A percentile compares a stretch with the other conserved stretches of the same genome.
Evolutionary conservation across 2,329 filamentous ascomycete genomes (phyloP).

Genomic region (Macrophomina phaseolina): DNA sequence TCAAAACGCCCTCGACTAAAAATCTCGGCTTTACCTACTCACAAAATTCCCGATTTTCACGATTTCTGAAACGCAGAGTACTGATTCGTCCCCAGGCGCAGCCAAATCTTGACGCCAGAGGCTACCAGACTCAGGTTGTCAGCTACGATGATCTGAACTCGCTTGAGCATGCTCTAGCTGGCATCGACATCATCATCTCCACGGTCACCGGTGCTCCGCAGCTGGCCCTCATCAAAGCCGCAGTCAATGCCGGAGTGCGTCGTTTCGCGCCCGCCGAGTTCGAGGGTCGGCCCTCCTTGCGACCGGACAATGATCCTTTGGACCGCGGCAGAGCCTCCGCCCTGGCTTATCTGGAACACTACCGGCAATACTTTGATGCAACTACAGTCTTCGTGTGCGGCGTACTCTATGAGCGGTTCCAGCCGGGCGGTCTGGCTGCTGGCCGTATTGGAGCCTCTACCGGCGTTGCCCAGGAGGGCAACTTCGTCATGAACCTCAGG

Average conservation of each 20-base stretch:
- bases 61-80: not conserved
- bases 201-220: slow-evolving; percentile 72
- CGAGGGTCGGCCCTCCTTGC: slow-evolving; percentile 65
- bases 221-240: slow-evolving; percentile 74
- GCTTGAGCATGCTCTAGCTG: slow-evolving; percentile 70
- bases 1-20: too few species aligned
- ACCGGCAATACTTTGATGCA: slow-evolving; percentile 60
- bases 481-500: slow-evolving; percentile 70
- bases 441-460: slow-evolving; percentile 64
- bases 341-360: slow-evolving; percentile 62
- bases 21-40: too few species aligned
- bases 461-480: slow-evolving; percentile 62
- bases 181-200: slow-evolving; percentile 76
- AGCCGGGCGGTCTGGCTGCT: slow-evolving; percentile 66
- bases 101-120: slow-evolving; percentile 59
- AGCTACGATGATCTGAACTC: slow-evolving; percentile 66
- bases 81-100: slow-evolving; percentile 53
- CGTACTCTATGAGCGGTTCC: slow-evolving; percentile 77
- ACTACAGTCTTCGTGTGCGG: slow-evolving; percentile 77
- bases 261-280: slow-evolving; percentile 79
- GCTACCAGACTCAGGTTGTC: slow-evolving; percentile 72
- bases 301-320: slow-evolving; percentile 63
- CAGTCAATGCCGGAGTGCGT: slow-evolving; percentile 66
- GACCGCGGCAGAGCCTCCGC: slow-evolving; percentile 66
- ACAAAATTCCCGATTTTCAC: too few species aligned